Percentiles rank a stretch among this genome's conserved stretches.
phyloP scores from a whole-genome alignment of 495 filamentous ascomycete species.

The Neurospora intermedia region DNA sequence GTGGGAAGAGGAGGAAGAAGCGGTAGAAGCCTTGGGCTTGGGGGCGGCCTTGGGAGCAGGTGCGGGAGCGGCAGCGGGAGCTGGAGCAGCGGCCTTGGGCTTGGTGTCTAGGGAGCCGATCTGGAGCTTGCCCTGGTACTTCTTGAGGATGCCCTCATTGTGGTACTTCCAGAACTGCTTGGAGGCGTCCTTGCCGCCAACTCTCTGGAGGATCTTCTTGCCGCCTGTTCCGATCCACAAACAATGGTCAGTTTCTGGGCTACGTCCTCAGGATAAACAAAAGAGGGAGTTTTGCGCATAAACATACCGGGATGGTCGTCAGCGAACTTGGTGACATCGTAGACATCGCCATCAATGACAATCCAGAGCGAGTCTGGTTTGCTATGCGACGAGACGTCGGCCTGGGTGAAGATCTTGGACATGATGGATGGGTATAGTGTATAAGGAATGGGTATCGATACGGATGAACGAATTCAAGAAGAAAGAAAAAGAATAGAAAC shows the following conservation, averaged over 20 bases:
- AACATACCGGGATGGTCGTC: slow-evolving; percentile 75
- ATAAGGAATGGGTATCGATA: not conserved
- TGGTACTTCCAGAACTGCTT: slow-evolving; percentile 99
- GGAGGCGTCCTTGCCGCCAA: slow-evolving; percentile 92
- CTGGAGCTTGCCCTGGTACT: slow-evolving; percentile 79
- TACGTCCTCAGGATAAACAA: not conserved
- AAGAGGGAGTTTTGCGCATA: not conserved
- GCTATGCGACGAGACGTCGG: slow-evolving; percentile 84
- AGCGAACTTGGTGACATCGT: slow-evolving; percentile 89
- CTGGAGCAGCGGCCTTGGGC: slow-evolving; percentile 46
- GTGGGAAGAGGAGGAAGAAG: slow-evolving; percentile 37
- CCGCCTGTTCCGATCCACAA: slow-evolving; percentile 51
- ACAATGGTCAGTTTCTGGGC: not conserved
- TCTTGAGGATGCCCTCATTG: slow-evolving; percentile 87
- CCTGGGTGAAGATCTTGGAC: slow-evolving; percentile 75
- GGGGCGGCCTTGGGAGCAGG: slow-evolving; percentile 25
- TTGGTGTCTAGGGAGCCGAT: slow-evolving; percentile 88
- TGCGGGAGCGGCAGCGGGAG: slow-evolving; percentile 43
- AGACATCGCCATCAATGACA: slow-evolving; percentile 90
- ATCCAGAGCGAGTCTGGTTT: slow-evolving; percentile 80
- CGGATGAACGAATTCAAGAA: not conserved
- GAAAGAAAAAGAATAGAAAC: not conserved
- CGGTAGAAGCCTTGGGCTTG: slow-evolving; percentile 41
- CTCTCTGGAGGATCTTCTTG: slow-evolving; percentile 93
- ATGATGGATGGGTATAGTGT: slow-evolving; percentile 37